A percentile compares a stretch with the other conserved stretches of the same genome.
Evolutionary conservation across 495 filamentous ascomycete species (phyloP).

Genomic region (Penicillium soppii): DNA sequence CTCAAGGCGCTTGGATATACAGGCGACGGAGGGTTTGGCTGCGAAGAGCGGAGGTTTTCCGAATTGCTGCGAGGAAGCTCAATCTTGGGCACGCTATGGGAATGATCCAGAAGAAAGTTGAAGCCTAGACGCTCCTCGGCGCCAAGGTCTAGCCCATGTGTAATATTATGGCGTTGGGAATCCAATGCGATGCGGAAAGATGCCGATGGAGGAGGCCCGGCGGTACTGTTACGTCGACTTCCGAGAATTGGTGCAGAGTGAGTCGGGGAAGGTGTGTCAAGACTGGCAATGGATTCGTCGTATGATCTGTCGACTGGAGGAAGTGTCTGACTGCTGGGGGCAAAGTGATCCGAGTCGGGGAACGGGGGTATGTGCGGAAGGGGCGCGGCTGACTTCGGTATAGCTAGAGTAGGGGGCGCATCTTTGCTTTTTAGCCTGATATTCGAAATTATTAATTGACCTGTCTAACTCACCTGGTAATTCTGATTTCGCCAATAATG

Average conservation of each 20-base stretch:
- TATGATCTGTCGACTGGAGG: constrained; percentile 24
- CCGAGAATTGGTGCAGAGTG: constrained; percentile 29
- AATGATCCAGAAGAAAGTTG: constrained; percentile 62
- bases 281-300: constrained; percentile 33
- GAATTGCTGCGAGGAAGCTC: constrained; percentile 33
- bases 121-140: constrained; percentile 61
- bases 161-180: constrained; percentile 54
- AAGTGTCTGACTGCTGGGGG: constrained; percentile 15
- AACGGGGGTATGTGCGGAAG: constrained; percentile 26
- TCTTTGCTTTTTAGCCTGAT: constrained; percentile 14
- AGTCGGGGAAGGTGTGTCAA: constrained; percentile 39
- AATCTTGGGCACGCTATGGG: constrained; percentile 43
- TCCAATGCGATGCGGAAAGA: constrained; percentile 39
- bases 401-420: constrained; percentile 11
- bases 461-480: constrained; percentile 20
- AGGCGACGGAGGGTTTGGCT: constrained; percentile 23
- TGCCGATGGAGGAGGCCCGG: constrained; percentile 14
- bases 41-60: constrained; percentile 24
- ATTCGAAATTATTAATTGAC: not conserved
- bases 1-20: constrained; percentile 26
- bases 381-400: constrained; percentile 20
- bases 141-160: constrained; percentile 58
- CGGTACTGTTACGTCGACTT: constrained; percentile 30
- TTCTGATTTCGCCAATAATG: constrained; percentile 45
- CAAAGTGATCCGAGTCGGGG: constrained; percentile 21